Evolutionary conservation across 352 stramenopile species (phyloP), one percentile per base, ranked within the genome.

Genomic region (Pythium guiyangense): DNA sequence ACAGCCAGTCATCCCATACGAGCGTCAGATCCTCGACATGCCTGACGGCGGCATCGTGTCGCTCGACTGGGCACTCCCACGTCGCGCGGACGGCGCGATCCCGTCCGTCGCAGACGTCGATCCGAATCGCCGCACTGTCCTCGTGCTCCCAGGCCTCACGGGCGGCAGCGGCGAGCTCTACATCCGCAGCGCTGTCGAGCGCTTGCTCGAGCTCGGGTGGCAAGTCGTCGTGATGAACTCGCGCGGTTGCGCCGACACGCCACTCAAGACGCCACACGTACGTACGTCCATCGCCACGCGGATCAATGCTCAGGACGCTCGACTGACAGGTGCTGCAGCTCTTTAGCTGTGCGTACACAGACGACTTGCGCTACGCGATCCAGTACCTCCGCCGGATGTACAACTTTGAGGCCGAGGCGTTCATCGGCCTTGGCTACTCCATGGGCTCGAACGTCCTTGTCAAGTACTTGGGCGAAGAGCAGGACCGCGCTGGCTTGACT

Each of bases 401-500:
- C 63, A 59, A 73, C 12, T 90, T 90, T 47, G 6, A 14, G 20
- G 10, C 47, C 9, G 63, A 84, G 45, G 57, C 69, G 6, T 79
- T 88, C 59, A 57, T 93, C 6, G 81, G 59, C 4, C 68, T 85
- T 9, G 83, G 83, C 2, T 93, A 88, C 53, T 93, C 78, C 26
- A 84, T 90, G 69, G 83, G 83, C 27, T 77, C 78, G 17, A 93
- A 93, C 59, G 71, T 90, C 15, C 61, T 93, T 48, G 74, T 87
- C 47, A 93, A 93, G 64, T 93, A 84, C 67, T 53, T 93, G 10
- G 83, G 83, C 0, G 83, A 93, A 60, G 68, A 90, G 49, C 51
- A 62, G 3, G 62, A 82, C 0, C n/a, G 67, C 31, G 61, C 69
- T 4, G 58, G 61, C 2, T 59, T 91, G 4, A 77, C 71, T 0